Percentiles rank a stretch among this genome's conserved stretches.
phyloP scores from a whole-genome alignment of 176 grass and related monocot genomes.

The Metroxylon sagu region DNA sequence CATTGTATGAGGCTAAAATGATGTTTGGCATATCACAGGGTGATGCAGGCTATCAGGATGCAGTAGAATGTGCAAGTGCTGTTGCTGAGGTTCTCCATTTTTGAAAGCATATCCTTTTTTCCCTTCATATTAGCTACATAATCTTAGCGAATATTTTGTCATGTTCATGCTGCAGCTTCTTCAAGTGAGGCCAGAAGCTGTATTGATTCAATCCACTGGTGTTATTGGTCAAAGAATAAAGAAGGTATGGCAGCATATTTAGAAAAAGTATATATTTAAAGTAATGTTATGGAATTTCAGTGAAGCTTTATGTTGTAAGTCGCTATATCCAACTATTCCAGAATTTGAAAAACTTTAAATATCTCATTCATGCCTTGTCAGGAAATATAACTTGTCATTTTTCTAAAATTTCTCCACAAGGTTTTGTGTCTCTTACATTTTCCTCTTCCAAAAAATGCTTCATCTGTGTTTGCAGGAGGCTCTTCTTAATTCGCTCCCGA shows the following conservation, averaged over 20 bases:
- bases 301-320: constrained; percentile 8
- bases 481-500: constrained; percentile 89
- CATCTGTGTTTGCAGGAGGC: constrained; percentile 49
- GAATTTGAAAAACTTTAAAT: not conserved
- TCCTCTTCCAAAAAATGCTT: constrained; percentile 23
- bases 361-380: too few species aligned
- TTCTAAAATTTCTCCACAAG: too few species aligned
- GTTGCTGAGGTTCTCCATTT: constrained; percentile 60
- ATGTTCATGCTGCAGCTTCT: constrained; percentile 49
- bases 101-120: not conserved
- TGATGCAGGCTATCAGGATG: constrained; percentile 84
- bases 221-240: constrained; percentile 98
- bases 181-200: constrained; percentile 42
- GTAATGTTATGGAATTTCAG: constrained; percentile 1
- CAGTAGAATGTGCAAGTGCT: constrained; percentile 77
- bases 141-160: constrained; percentile 14
- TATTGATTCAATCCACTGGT: constrained; percentile 93
- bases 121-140: not conserved
- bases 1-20: too few species aligned
- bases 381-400: too few species aligned
- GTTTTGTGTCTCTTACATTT: not conserved
- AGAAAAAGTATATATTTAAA: not conserved
- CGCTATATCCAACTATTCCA: not conserved
- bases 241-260: constrained; percentile 34
- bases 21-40: constrained; percentile 37